Evolutionary conservation across 2,329 filamentous ascomycete species (phyloP), one percentile per base, ranked within the genome.

Genomic region (Nigrospora oryzae): DNA sequence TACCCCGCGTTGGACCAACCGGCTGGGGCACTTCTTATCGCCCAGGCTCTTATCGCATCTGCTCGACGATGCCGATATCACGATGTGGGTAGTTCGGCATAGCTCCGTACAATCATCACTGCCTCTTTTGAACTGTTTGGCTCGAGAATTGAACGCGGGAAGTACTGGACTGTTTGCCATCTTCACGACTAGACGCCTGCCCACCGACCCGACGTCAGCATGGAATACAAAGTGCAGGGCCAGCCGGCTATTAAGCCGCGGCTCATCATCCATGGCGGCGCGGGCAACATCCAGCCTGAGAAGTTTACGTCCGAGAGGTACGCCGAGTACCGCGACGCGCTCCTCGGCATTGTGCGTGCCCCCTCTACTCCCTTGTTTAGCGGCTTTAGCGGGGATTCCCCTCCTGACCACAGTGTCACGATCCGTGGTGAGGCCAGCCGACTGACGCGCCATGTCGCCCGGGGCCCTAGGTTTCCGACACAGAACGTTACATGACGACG

Each of bases 251-350:
- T 71, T 32, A 65, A 68, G 55, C 81, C 83, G 4, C 73, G 80
- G 11, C 60, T 86, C 31, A 83, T 86, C 57, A 78, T 87, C 56
- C 83, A 87, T 56, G 85, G 84, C 57, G 84, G 84, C 32, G 84
- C 85, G 2, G 84, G 84, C 40, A 83, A 84, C 57, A 81, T 88
- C 53, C 71, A 71, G 23, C 81, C 76, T 4, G 61, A 69, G 8
- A 79, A 72, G 46, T 72, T 85, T 36, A 69, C 80, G 4, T 74
- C 75, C 0, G 67, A 75, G 15, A 70, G 76, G 48, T 84, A 83
- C 55, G 57, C 63, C 12, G 63, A 69, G 43, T 86, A 84, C 63
- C 76, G 79, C 43, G 54, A 66, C 23, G 75, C 83, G 0, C 73
- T 89, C 15, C 65, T 83, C 16, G 64, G 65, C 3, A 84, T 86